Evolutionary conservation across 75 land plant species (phyloP).

Genomic region (Azolla pinnata): DNA sequence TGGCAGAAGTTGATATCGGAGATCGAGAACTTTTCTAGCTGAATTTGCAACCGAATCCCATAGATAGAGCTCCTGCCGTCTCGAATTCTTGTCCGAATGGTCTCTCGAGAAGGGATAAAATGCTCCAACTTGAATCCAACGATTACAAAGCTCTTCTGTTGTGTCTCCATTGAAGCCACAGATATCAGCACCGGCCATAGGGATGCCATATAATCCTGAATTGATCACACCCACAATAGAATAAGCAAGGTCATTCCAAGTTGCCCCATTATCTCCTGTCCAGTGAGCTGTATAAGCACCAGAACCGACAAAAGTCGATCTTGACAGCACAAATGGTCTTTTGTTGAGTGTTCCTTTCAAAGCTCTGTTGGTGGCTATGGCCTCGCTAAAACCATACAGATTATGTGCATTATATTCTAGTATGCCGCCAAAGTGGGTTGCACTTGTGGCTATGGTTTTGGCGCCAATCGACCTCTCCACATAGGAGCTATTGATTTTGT

Average conservation of each 20-base stretch:
- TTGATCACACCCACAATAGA: conserved; percentile 45
- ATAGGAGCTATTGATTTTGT: conserved; percentile 43
- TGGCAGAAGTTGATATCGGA: conserved; percentile 75
- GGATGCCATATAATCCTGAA: conserved; percentile 62
- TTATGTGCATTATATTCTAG: conserved; percentile 71
- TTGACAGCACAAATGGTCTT: conserved; percentile 59
- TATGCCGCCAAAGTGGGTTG: conserved; percentile 35
- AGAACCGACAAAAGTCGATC: conserved; percentile 64
- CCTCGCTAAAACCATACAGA: conserved; percentile 55
- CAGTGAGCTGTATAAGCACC: conserved; percentile 71
- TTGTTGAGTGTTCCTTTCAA: conserved; percentile 27
- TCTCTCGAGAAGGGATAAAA: conserved; percentile 86
- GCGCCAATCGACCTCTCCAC: conserved; percentile 23
- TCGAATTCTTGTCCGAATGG: conserved; percentile 37
- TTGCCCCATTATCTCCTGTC: conserved; percentile 81
- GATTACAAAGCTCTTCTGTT: conserved; percentile 64
- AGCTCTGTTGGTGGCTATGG: conserved; percentile 50
- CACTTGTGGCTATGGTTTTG: conserved; percentile 43
- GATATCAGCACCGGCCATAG: conserved; percentile 85
- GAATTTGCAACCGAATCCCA: conserved; percentile 78
- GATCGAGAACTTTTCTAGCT: conserved; percentile 54
- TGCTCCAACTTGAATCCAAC: conserved; percentile 88
- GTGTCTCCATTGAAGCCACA: conserved; percentile 61
- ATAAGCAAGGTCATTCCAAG: conserved; percentile 63
- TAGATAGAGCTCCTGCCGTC: conserved; percentile 62